Conservation (phyloP, 1,139 yeast species). For the Scheffersomyces lignicola region DNA sequence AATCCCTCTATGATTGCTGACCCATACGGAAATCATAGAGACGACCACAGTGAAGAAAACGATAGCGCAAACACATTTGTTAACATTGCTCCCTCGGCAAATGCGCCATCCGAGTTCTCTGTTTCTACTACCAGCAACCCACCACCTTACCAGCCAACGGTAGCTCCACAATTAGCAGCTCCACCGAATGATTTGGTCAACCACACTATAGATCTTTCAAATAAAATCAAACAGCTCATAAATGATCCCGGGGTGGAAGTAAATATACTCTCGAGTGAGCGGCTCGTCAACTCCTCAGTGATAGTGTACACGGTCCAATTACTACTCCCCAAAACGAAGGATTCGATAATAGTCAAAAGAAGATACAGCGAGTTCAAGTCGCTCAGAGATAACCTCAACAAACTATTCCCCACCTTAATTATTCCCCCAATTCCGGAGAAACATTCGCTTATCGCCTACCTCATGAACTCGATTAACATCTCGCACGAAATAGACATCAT, state of each 20-base stretch:
- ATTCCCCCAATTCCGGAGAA: slow-evolving; percentile 62
- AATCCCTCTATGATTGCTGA: slow-evolving; percentile 28
- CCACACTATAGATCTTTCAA: slow-evolving; percentile 41
- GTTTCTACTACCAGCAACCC: slow-evolving; percentile 1
- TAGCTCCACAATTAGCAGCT: slow-evolving; percentile 6
- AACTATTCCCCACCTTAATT: slow-evolving; percentile 49
- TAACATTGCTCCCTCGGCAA: not conserved
- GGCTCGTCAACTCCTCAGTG: slow-evolving; percentile 38
- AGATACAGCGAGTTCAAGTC: slow-evolving; percentile 59
- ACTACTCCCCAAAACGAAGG: slow-evolving; percentile 12
- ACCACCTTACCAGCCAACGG: slow-evolving; percentile 1
- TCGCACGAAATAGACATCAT: slow-evolving; percentile 38
- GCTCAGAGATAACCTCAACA: slow-evolving; percentile 43
- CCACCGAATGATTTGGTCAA: slow-evolving; percentile 25
- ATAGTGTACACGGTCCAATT: slow-evolving; percentile 43
- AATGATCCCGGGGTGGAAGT: slow-evolving; percentile 27
- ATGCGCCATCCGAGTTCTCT: slow-evolving; percentile 6
- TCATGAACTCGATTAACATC: slow-evolving; percentile 40
- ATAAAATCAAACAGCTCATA: slow-evolving; percentile 31
- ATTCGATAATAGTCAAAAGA: slow-evolving; percentile 41
- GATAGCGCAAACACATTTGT: slow-evolving; percentile 6
- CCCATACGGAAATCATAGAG: slow-evolving; percentile 23
- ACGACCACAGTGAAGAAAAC: slow-evolving; percentile 4
- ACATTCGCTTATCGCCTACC: slow-evolving; percentile 47
- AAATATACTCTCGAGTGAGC: slow-evolving; percentile 37